Base-by-base conservation (phyloP, 495 filamentous ascomycete genomes). In the Astrothelium macrocarpum region DNA sequence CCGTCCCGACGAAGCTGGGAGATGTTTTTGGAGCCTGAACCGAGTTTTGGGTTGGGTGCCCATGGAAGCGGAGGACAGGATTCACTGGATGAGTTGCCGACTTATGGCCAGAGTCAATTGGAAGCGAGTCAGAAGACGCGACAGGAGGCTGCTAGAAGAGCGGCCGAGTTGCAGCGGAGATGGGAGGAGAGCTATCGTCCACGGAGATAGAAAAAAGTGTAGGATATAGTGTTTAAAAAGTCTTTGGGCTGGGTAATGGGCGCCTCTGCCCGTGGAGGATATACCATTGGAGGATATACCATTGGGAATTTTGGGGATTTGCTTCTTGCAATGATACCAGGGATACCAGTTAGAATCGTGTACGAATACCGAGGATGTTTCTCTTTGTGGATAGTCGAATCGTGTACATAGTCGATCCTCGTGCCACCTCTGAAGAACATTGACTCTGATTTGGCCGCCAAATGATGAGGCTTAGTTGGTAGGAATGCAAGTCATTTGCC, bases 251-350 rank as follows among this genome's bases (percentile, higher is more conserved):
- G 14, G 34, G 34, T 39, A 39, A 39, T 39, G 5, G 34, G 34
- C 34, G 5, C 5, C 34, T 14, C 14, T 56, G 25, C 25, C 49
- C n/a, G 49, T 23, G 49, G 49, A 29, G 49, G 49, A 56, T 56
- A 56, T 56, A 56, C 49, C 49, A 56, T 23, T 56, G 10, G 49
- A 29, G 49, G 49, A 56, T 56, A 56, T 56, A 56, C 49, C 49
- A 56, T 23, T 56, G 10, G 49, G n/a, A 56, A 56, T 26, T n/a
- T 56, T 56, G 49, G 49, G 34, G 49, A 29, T 56, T 56, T 56
- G 49, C 25, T 56, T 56, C 49, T 56, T 23, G 49, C 49, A 29
- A 29, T 56, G 49, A 49, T 56, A 56, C 49, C 49, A 56, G 25
- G 2, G 49, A 56, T 56, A 56, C 49, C 49, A 26, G 49, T n/a